A percentile compares a stretch with the other conserved stretches of the same genome.
Conservation (phyloP, 2,329 filamentous ascomycete genomes). For the Fusarium sp. region DNA sequence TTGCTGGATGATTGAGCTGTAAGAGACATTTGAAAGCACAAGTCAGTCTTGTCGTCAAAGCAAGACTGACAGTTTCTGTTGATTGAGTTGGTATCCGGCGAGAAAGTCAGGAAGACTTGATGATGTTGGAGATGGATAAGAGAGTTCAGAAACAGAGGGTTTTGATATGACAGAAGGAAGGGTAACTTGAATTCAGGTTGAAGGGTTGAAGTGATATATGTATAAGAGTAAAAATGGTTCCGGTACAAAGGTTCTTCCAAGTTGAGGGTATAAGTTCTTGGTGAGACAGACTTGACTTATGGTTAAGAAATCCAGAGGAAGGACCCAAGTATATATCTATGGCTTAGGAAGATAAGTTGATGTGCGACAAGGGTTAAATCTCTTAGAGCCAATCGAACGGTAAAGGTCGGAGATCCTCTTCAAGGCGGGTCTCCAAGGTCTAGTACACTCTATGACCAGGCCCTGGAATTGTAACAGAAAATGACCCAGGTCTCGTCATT, state of each 20-base stretch:
- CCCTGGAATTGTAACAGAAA: constrained; percentile 45
- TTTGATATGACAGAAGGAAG: constrained; percentile 24
- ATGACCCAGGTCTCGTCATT: constrained; percentile 49
- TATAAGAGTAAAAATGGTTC: constrained; percentile 39
- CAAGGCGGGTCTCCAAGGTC: constrained; percentile 41
- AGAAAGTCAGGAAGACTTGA: constrained; percentile 19
- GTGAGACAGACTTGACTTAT: constrained; percentile 43
- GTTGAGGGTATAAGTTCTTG: constrained; percentile 42
- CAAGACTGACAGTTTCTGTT: constrained; percentile 43
- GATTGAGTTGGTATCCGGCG: constrained; percentile 6
- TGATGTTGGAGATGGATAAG: constrained; percentile 14
- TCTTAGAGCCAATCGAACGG: constrained; percentile 52
- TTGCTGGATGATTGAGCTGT: constrained; percentile 60
- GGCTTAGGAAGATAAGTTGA: constrained; percentile 44
- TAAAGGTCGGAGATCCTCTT: constrained; percentile 50
- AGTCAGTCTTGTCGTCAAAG: constrained; percentile 44
- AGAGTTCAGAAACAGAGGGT: constrained; percentile 14
- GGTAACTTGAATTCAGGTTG: constrained; percentile 11
- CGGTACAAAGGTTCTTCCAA: constrained; percentile 23
- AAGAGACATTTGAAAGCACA: constrained; percentile 59
- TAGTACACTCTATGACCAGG: constrained; percentile 45
- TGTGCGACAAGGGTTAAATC: constrained; percentile 49
- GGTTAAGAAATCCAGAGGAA: constrained; percentile 45
- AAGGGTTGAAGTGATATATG: constrained; percentile 33
- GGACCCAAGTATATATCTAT: constrained; percentile 49